phyloP scores from a whole-genome alignment of 306 rosid species.

The Casuarina equisetifolia region DNA sequence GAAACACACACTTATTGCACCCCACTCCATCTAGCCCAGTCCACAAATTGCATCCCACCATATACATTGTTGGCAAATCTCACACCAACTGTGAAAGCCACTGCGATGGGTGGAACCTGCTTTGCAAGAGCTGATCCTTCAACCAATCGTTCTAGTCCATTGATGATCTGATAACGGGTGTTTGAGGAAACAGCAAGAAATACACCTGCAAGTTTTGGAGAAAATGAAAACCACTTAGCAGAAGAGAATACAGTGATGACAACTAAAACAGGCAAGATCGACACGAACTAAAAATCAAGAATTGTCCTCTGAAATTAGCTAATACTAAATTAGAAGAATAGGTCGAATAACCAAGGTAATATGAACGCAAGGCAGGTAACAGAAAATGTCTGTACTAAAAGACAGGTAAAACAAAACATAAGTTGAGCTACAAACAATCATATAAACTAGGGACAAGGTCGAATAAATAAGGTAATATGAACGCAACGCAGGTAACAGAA shows the following conservation, averaged over 20 bases:
- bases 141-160: constrained; percentile 77
- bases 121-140: constrained; percentile 77
- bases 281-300: background rate
- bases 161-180: constrained; percentile 80
- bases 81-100: constrained; percentile 85
- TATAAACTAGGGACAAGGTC: background rate
- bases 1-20: constrained; percentile 53
- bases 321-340: background rate
- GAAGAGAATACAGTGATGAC: background rate
- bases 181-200: constrained; percentile 94
- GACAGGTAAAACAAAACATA: background rate
- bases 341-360: background rate
- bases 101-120: constrained; percentile 73
- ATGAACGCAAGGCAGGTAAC: background rate
- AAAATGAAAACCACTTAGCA: constrained; percentile 16
- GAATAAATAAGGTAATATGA: background rate
- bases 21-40: constrained; percentile 94
- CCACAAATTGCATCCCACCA: constrained; percentile 97
- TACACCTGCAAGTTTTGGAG: constrained; percentile 53
- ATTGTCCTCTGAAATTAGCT: background rate
- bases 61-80: constrained; percentile 86
- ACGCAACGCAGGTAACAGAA: background rate
- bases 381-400: background rate
- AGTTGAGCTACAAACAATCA: background rate
- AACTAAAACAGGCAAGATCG: background rate